Evolutionary conservation across 2,329 filamentous ascomycete species (phyloP), one percentile per base, ranked within the genome.

Genomic region (Diaporthe destruens): DNA sequence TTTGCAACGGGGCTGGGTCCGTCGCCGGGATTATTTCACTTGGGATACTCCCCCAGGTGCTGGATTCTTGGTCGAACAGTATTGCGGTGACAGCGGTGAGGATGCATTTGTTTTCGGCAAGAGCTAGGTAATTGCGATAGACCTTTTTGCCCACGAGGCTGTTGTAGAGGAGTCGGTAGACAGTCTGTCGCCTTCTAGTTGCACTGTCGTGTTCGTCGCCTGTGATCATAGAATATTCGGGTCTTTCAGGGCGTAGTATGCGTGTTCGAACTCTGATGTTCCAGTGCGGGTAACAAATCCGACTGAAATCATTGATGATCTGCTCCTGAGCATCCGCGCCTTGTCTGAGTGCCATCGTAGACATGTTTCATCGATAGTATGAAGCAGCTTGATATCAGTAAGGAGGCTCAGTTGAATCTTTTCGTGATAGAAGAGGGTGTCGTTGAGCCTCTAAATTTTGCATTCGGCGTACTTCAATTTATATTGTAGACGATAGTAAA

Each of bases 211-310:
- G 20, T 14, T 36, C 3, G 6, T 3, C 23, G 20, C n/a, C 29
- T 32, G 49, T 51, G 0, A 65, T 34, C 11, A 65, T 51, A 18
- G 59, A 65, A 29, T 51, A 65, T 11, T 65, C 59, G 3, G 44
- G 59, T n/a, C 59, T 51, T 36, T 65, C 59, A 16, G 59, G 44
- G 34, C 59, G 59, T 7, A 65, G 29, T 5, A 25, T 65, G 44
- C 29, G 42, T 34, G 59, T 65, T 25, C 20, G 11, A 11, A 51
- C 12, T 51, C 59, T 65, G 20, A n/a, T 11, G 29, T 34, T 18
- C 59, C 59, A 65, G 3, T 47, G 29, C 16, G 59, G 18, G 12
- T 36, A 65, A 14, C 59, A 65, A 23, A 51, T 25, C 29, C 59
- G 44, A 32, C 59, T 65, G 44, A 65, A 49, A 3, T 20, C 25